Percentiles rank a stretch among this genome's conserved stretches.
These are phyloP conservation scores for Sporothrix curviconia DNA, from an alignment of 2,329 filamentous ascomycete species.

Conservation along the genomic window DNA sequence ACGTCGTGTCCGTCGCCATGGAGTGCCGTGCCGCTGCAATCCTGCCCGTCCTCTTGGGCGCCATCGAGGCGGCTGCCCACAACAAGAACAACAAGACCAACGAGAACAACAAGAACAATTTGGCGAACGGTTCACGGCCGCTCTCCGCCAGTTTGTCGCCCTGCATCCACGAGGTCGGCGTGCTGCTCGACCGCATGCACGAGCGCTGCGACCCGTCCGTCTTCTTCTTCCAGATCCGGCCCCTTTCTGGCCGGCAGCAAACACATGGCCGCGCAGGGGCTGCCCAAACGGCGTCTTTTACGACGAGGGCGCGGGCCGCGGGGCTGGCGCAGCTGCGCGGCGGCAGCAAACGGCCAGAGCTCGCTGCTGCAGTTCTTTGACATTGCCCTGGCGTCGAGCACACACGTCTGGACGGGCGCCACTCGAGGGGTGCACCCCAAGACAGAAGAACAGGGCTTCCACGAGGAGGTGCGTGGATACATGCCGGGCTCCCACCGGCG, in stretches of 20 bases:
- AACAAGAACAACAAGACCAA: slow-evolving; percentile 53
- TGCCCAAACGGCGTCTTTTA: slow-evolving; percentile 81
- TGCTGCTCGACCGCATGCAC: slow-evolving; percentile 73
- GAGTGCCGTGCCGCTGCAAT: slow-evolving; percentile 72
- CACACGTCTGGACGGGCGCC: slow-evolving; percentile 48
- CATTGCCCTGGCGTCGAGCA: slow-evolving; percentile 85
- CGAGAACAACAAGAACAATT: slow-evolving; percentile 54
- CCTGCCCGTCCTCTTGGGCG: slow-evolving; percentile 70
- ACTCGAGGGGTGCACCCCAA: slow-evolving; percentile 48
- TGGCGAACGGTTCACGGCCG: slow-evolving; percentile 37
- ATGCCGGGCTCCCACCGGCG: slow-evolving; percentile 91
- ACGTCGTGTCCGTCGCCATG: slow-evolving; percentile 79
- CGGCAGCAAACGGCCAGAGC: slow-evolving; percentile 92
- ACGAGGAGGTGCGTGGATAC: slow-evolving; percentile 82
- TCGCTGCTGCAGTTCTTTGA: slow-evolving; percentile 97
- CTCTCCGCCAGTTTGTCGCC: slow-evolving; percentile 59
- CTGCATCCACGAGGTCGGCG: slow-evolving; percentile 61
- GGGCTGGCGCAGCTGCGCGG: slow-evolving; percentile 73
- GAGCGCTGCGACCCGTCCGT: slow-evolving; percentile 79
- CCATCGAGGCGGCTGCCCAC: slow-evolving; percentile 61
- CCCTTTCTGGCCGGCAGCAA: slow-evolving; percentile 87
- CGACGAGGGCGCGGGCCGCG: slow-evolving; percentile 61
- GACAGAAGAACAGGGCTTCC: slow-evolving; percentile 49
- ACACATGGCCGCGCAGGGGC: slow-evolving; percentile 72
- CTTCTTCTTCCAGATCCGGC: slow-evolving; percentile 83